Base-by-base conservation (phyloP, 2,329 filamentous ascomycete genomes). In the Fusarium coffeatum region DNA sequence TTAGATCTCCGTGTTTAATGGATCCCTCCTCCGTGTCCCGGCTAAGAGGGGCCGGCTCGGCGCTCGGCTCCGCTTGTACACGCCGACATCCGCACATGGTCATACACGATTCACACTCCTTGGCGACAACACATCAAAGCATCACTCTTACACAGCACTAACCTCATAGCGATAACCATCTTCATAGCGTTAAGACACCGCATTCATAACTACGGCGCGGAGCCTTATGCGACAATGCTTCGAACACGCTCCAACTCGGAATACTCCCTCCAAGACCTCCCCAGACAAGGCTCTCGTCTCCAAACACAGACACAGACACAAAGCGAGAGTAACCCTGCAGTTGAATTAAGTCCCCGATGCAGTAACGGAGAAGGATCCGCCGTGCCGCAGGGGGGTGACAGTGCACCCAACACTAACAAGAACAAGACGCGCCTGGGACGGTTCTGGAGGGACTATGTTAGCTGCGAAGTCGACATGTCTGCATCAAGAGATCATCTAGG, bases 401-500 rank as follows among this genome's bases (percentile, higher is more conserved):
- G 51, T 27, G 41, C 45, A 41, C 48, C 18, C 32, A 16, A 9
- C 64, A 42, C 53, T 40, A 27, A 59, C 28, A 20, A 42, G 23
- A 46, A 23, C 9, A 47, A 27, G 60, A 51, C 64, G 45, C 43
- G 58, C 16, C 47, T 72, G 28, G 61, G 48, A 22, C 57, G 46
- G 18, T 69, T 73, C 42, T 75, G 73, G 73, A 37, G 8, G 18
- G 51, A 72, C 27, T 58, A 71, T 47, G 62, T 75, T 23, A 75
- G 73, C 50, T 75, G 73, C 34, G 72, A 75, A 48, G 73, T 75
- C 28, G 73, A 75, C 32, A 59, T 73, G 23, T 64, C 61, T 18
- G 55, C 55, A 25, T 66, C 68, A 22, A 72, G 73, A 32, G 73
- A 75, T 55, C 73, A 75, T 72, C 64, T 75, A 55, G 73, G 73